Base-by-base conservation (phyloP, 208 protist genomes). In the Balamuthia mandrillaris region DNA sequence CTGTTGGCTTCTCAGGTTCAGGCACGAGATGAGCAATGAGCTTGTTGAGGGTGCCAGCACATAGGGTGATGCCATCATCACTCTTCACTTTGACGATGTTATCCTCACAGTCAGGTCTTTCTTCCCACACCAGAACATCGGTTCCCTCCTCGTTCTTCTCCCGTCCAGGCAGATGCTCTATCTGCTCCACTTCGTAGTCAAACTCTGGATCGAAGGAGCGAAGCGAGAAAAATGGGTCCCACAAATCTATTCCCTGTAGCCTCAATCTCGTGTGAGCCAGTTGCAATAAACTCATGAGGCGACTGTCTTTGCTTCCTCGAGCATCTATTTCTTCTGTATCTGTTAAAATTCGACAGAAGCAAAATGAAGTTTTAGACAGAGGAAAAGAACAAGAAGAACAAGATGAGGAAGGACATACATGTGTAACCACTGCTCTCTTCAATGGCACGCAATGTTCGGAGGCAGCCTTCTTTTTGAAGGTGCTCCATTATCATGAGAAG, bases 41-140 rank as follows among this genome's bases (percentile, higher is more conserved):
- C 42, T 75, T 75, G 65, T 75, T 75, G 39, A 75, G 42, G 1
- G 65, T 75, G 42, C 65, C 65, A 24, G 65, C 65, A 5, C 52
- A 44, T 10, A 75, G 45, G 41, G 45, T 44, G 65, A 75, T 16
- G n/a, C n/a, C n/a, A n/a, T n/a, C n/a, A n/a, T n/a, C n/a, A n/a
- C n/a, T n/a, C 65, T 75, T 75, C 2, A 2, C 65, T 18, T 75
- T 75, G 65, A 75, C 42, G 65, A 75, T 75, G 65, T 75, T 75
- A 24, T 51, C 52, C 65, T 75, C 65, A 33, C 21, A 54, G 41
- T 75, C 65, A 16, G 65, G 65, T 44, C 41, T 37, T 37, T 75
- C 65, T 37, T 75, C 65, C 65, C 65, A 75, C 65, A 75, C 65
- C 18, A 54, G 45, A 24, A 75, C 65, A 31, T 75, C 65, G 41